Conservation (phyloP, 2,329 filamentous ascomycete genomes). For the Trichoderma harzianum region DNA sequence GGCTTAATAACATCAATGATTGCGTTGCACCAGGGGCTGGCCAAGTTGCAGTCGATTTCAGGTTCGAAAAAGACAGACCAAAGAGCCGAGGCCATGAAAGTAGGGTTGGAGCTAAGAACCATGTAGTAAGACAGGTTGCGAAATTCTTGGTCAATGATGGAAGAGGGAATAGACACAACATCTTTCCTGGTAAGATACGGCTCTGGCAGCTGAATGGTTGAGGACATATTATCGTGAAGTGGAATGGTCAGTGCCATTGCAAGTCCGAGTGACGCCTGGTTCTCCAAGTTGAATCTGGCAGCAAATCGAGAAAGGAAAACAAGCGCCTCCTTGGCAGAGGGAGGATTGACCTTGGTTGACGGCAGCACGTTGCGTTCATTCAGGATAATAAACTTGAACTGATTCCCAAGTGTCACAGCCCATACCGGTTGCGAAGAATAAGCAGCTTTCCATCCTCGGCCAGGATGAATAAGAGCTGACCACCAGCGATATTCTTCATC, state of each 20-base stretch:
- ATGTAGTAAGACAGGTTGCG: slow-evolving; percentile 4
- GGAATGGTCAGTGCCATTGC: slow-evolving; percentile 14
- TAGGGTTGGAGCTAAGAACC: slow-evolving; percentile 11
- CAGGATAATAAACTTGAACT: neutral
- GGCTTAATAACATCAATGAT: neutral
- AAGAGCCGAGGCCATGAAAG: slow-evolving; percentile 12
- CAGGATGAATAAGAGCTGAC: slow-evolving; percentile 3
- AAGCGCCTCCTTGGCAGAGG: neutral
- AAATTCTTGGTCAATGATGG: neutral
- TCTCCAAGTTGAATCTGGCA: slow-evolving; percentile 3
- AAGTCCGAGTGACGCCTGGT: neutral
- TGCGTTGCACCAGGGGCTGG: slow-evolving; percentile 8
- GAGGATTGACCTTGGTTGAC: neutral
- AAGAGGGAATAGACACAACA: neutral
- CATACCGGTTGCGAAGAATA: neutral
- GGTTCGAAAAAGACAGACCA: slow-evolving; percentile 17
- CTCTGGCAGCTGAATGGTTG: neutral
- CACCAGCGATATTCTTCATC: slow-evolving; percentile 18
- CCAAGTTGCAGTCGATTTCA: slow-evolving; percentile 16
- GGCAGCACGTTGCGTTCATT: neutral
- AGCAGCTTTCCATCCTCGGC: slow-evolving; percentile 11
- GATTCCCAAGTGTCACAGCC: neutral
- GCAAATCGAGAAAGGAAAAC: slow-evolving; percentile 19
- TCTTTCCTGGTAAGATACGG: neutral
- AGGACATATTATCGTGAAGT: slow-evolving; percentile 10